Percentiles rank a stretch among this genome's conserved stretches.
These are phyloP conservation scores for Ascochyta rabiei DNA, from an alignment of 2,329 filamentous ascomycete species.

Conservation along the genomic window DNA sequence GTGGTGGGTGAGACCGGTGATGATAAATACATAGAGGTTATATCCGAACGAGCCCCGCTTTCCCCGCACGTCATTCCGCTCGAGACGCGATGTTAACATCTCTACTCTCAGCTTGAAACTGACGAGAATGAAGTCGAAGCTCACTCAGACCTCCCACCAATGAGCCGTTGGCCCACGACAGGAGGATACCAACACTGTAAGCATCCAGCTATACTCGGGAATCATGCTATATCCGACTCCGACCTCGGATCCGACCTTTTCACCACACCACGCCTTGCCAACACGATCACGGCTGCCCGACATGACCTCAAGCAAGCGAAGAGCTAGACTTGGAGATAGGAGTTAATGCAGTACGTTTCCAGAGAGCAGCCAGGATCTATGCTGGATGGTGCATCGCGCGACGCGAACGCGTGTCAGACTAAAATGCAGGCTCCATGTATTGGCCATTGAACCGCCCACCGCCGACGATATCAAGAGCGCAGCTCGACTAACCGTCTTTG, in stretches of 20 bases:
- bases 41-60: constrained; percentile 15
- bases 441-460: too few relatives aligned
- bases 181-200: not conserved
- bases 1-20: constrained; percentile 2
- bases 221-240: not conserved
- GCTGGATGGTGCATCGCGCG: not conserved
- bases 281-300: not conserved
- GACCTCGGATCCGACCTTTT: not conserved
- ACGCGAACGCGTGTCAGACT: too few relatives aligned
- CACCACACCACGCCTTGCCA: not conserved
- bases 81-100: not conserved
- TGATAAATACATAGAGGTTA: constrained; percentile 20
- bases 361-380: not conserved
- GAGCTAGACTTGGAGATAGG: not conserved
- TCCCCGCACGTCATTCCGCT: constrained; percentile 18
- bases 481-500: too few relatives aligned
- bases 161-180: not conserved
- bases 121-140: not conserved
- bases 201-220: not conserved
- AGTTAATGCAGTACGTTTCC: not conserved
- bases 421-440: too few relatives aligned
- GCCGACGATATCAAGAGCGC: too few relatives aligned
- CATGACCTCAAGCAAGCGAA: not conserved
- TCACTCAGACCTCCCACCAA: not conserved
- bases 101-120: not conserved